Conservation (phyloP, 2,329 filamentous ascomycete species). For the Madurella fahalii region DNA sequence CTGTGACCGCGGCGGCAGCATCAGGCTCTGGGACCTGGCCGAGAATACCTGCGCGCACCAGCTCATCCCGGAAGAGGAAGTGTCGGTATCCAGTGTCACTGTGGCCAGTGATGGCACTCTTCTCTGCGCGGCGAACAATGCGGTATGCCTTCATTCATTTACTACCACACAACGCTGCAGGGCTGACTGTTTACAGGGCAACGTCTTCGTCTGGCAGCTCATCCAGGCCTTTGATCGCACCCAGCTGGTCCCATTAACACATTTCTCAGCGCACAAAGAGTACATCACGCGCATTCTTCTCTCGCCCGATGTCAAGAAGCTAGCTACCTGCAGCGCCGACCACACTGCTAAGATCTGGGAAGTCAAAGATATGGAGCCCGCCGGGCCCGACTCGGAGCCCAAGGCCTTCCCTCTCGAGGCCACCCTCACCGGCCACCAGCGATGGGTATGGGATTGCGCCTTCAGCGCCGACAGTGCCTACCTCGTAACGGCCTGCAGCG, state of each 20-base stretch:
- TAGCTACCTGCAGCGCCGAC: conserved; percentile 90
- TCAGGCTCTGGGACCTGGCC: conserved; percentile 92
- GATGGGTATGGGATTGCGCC: conserved; percentile 97
- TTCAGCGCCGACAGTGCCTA: conserved; percentile 93
- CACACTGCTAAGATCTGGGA: conserved; percentile 97
- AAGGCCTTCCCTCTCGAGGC: conserved; percentile 76
- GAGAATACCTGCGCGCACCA: conserved; percentile 97
- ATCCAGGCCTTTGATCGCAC: conserved; percentile 78
- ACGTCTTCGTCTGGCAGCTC: conserved; percentile 96
- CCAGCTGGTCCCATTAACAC: conserved; percentile 78
- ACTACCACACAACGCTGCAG: not conserved
- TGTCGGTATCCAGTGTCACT: conserved; percentile 88
- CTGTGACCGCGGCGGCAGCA: conserved; percentile 87
- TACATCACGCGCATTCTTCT: conserved; percentile 91
- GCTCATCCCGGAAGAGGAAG: conserved; percentile 92
- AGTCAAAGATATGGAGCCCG: conserved; percentile 64
- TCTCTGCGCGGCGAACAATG: conserved; percentile 89
- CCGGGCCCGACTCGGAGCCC: conserved; percentile 32
- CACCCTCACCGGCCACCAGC: conserved; percentile 83
- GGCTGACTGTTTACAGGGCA: conserved; percentile 57
- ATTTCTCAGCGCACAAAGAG: conserved; percentile 85
- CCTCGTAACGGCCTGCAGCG: conserved; percentile 85
- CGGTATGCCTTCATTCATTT: conserved; percentile 47
- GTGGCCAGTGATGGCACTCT: conserved; percentile 92
- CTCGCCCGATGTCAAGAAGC: conserved; percentile 88